Evolutionary conservation across 2,329 filamentous ascomycete genomes (phyloP).

Genomic region (Xylaria sp.): DNA sequence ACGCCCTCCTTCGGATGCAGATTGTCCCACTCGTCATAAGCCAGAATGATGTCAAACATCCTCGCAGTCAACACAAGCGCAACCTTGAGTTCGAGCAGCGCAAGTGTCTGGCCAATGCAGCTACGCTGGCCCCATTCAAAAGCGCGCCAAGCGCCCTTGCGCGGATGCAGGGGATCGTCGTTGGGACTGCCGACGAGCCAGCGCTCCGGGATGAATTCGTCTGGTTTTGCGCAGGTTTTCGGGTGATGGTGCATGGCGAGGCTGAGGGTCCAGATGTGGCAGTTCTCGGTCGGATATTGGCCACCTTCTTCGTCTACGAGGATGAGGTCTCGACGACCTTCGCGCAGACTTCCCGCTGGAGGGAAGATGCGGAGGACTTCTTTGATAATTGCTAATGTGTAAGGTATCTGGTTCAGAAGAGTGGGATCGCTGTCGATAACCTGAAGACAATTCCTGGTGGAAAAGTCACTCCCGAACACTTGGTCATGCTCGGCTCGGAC

Average conservation of each 20-base stretch:
- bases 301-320: conserved; percentile 54
- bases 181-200: conserved; percentile 52
- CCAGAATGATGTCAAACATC: conserved; percentile 44
- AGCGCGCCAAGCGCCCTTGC: conserved; percentile 40
- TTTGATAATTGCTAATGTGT: conserved; percentile 52
- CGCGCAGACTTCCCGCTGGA: conserved; percentile 56
- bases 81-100: conserved; percentile 45
- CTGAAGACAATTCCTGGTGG: conserved; percentile 30
- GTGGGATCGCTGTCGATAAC: conserved; percentile 47
- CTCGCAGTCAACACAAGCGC: conserved; percentile 41
- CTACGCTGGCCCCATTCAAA: conserved; percentile 48
- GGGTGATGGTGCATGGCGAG: conserved; percentile 52
- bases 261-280: conserved; percentile 38
- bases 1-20: conserved; percentile 29
- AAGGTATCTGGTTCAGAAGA: conserved; percentile 50
- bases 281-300: conserved; percentile 44
- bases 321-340: conserved; percentile 47
- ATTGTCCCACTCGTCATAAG: conserved; percentile 48
- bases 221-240: conserved; percentile 49
- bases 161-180: conserved; percentile 42
- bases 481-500: conserved; percentile 45
- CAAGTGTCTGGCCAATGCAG: conserved; percentile 50
- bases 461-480: conserved; percentile 37
- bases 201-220: conserved; percentile 50
- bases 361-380: conserved; percentile 57